These are phyloP conservation scores for Blumeria graminis DNA, from an alignment of 2,329 filamentous ascomycete genomes.

Conservation along the genomic window DNA sequence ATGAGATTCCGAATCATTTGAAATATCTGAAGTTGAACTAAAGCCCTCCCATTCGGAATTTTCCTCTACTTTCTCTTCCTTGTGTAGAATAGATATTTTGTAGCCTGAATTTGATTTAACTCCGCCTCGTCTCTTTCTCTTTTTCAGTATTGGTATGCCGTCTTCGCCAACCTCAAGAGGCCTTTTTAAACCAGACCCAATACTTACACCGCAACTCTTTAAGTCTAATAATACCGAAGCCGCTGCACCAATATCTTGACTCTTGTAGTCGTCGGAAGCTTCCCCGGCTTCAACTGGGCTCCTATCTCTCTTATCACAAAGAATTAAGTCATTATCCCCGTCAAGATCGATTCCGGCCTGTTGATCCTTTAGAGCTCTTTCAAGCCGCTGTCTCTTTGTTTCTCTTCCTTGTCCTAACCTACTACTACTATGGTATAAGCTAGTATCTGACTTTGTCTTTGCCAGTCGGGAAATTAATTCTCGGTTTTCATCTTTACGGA, in stretches of 20 bases:
- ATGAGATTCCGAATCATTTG: conserved; percentile 16
- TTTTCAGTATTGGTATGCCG: conserved; percentile 56
- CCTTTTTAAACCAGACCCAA: conserved; percentile 66
- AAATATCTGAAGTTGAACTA: conserved; percentile 22
- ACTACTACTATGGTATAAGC: conserved; percentile 52
- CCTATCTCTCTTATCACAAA: conserved; percentile 22
- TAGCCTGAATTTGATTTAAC: conserved; percentile 20
- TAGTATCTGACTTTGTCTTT: conserved; percentile 57
- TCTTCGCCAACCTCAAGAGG: conserved; percentile 59
- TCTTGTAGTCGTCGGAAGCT: conserved; percentile 11
- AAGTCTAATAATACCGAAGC: conserved; percentile 3
- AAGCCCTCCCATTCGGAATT: conserved; percentile 39
- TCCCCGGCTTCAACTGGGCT: conserved; percentile 9
- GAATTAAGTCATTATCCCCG: conserved; percentile 22
- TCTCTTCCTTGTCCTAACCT: conserved; percentile 49
- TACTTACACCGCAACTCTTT: conserved; percentile 7
- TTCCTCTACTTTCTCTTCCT: conserved; percentile 15
- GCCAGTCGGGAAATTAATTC: conserved; percentile 66
- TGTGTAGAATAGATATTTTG: conserved; percentile 26
- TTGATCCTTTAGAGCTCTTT: conserved; percentile 37
- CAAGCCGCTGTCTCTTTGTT: conserved; percentile 44
- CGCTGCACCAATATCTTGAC: conserved; percentile 5
- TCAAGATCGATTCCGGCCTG: conserved; percentile 30
- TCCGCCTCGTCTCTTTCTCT: conserved; percentile 48
- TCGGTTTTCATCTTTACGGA: conserved; percentile 80